Percentiles rank a stretch among this genome's conserved stretches.
Evolutionary conservation across 495 filamentous ascomycete species (phyloP).

Genomic region (Penicillium pulvis): DNA sequence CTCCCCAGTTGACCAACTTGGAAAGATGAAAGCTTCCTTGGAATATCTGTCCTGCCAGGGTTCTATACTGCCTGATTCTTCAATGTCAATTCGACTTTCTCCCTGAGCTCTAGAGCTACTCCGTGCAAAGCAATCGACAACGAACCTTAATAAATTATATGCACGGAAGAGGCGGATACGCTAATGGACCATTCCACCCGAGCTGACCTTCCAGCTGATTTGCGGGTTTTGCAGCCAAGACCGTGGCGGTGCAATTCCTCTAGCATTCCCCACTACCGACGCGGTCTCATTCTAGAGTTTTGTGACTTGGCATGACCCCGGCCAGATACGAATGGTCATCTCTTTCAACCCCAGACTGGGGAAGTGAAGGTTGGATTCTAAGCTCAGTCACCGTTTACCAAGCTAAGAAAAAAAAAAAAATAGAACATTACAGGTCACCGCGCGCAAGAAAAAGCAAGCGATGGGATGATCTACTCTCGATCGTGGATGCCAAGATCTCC

Average conservation of each 20-base stretch:
- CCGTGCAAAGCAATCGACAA: too few species aligned
- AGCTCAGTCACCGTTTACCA: not conserved
- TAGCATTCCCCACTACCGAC: slow-evolving; percentile 18
- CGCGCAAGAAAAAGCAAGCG: not conserved
- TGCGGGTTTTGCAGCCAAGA: slow-evolving; percentile 15
- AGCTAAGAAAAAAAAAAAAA: not conserved
- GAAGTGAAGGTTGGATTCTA: slow-evolving; percentile 74
- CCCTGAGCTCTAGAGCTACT: not conserved
- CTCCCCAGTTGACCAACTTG: too few species aligned
- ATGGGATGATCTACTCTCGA: not conserved
- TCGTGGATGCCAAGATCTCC: slow-evolving; percentile 5
- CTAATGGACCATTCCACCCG: not conserved
- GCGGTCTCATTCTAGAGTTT: slow-evolving; percentile 15
- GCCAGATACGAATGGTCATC: not conserved
- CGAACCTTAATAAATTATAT: not conserved
- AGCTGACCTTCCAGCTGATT: not conserved
- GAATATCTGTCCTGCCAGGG: too few species aligned
- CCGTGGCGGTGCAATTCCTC: slow-evolving; percentile 24
- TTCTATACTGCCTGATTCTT: too few species aligned
- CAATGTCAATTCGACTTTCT: too few species aligned
- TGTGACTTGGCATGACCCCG: not conserved
- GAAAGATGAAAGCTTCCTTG: too few species aligned
- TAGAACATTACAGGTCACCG: too few species aligned
- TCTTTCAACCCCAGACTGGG: slow-evolving; percentile 6
- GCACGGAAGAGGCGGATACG: not conserved